Conservation (phyloP, 768 basidiomycete genomes). For the Lepiota brunneoincarnata region DNA sequence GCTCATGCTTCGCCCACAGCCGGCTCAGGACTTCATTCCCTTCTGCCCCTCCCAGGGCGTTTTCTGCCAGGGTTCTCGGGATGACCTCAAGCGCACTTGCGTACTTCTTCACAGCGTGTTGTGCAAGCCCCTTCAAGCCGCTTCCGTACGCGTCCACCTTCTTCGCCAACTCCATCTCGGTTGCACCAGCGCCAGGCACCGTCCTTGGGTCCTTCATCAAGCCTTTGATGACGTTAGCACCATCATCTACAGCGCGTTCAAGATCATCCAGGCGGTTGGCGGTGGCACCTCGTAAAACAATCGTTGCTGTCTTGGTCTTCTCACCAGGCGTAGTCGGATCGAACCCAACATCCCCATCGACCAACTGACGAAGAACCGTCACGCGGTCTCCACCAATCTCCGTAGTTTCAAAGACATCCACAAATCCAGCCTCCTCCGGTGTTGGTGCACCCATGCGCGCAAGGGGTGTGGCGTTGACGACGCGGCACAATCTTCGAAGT, state of each 20-base stretch:
- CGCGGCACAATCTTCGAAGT: constrained; percentile 88
- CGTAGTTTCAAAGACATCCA: constrained; percentile 92
- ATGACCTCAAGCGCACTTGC: constrained; percentile 89
- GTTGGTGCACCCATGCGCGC: constrained; percentile 96
- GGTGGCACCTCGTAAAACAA: constrained; percentile 94
- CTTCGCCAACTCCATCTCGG: constrained; percentile 89
- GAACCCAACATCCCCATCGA: constrained; percentile 61
- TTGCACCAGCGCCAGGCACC: constrained; percentile 92
- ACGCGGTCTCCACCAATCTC: constrained; percentile 98
- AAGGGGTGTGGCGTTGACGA: constrained; percentile 94
- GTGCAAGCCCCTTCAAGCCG: constrained; percentile 84
- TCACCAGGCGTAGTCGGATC: constrained; percentile 52
- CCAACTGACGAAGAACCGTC: constrained; percentile 88
- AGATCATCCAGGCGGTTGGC: constrained; percentile 93
- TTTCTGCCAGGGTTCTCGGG: constrained; percentile 91
- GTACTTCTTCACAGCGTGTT: constrained; percentile 92
- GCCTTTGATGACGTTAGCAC: constrained; percentile 93
- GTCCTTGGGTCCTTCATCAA: constrained; percentile 87
- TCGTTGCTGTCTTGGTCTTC: constrained; percentile 86
- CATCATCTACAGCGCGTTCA: constrained; percentile 95
- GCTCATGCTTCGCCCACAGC: constrained; percentile 88
- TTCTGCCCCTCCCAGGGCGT: constrained; percentile 86
- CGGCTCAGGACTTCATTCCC: constrained; percentile 90
- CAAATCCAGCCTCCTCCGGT: constrained; percentile 90
- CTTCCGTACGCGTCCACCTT: constrained; percentile 84